Percentiles rank a stretch among this genome's conserved stretches.
phyloP scores from a whole-genome alignment of 805 yeast species.

The Kodamaea restingae region DNA sequence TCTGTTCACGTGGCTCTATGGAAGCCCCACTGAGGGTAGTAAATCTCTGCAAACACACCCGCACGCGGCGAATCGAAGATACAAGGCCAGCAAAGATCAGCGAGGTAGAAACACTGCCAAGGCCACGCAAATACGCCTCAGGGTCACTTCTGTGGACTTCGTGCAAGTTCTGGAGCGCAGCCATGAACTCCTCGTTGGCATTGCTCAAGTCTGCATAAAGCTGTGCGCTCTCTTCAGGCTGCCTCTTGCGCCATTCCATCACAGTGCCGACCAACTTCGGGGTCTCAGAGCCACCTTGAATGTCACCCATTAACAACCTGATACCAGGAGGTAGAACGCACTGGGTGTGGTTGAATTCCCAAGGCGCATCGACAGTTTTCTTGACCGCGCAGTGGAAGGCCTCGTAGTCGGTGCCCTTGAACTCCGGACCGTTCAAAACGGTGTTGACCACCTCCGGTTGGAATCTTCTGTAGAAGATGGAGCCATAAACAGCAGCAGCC shows the following conservation, averaged over 20 bases:
- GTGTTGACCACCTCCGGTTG: conserved; percentile 47
- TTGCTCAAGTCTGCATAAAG: conserved; percentile 54
- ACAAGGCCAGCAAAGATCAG: conserved; percentile 20
- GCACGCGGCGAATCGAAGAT: conserved; percentile 44
- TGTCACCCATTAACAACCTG: conserved; percentile 86
- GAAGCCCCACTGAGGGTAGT: conserved; percentile 72
- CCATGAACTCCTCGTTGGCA: conserved; percentile 57
- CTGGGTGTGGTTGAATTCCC: conserved; percentile 57
- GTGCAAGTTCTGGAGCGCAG: conserved; percentile 40
- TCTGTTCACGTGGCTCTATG: conserved; percentile 83
- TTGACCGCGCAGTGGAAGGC: conserved; percentile 13
- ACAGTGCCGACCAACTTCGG: conserved; percentile 83
- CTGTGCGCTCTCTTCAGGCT: conserved; percentile 46
- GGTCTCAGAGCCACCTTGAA: conserved; percentile 88
- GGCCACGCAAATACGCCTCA: conserved; percentile 26
- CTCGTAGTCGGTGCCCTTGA: background rate
- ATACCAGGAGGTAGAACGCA: conserved; percentile 67
- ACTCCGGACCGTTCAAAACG: conserved; percentile 22
- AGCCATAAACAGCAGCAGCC: conserved; percentile 91
- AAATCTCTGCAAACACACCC: conserved; percentile 55
- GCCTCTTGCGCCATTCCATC: conserved; percentile 57
- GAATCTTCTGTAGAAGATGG: conserved; percentile 78
- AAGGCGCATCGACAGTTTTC: conserved; percentile 40
- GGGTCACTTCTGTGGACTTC: conserved; percentile 26
- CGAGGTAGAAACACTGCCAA: conserved; percentile 13